Evolutionary conservation across 2,329 filamentous ascomycete genomes (phyloP).

Genomic region (Mycocentrospora acerina): DNA sequence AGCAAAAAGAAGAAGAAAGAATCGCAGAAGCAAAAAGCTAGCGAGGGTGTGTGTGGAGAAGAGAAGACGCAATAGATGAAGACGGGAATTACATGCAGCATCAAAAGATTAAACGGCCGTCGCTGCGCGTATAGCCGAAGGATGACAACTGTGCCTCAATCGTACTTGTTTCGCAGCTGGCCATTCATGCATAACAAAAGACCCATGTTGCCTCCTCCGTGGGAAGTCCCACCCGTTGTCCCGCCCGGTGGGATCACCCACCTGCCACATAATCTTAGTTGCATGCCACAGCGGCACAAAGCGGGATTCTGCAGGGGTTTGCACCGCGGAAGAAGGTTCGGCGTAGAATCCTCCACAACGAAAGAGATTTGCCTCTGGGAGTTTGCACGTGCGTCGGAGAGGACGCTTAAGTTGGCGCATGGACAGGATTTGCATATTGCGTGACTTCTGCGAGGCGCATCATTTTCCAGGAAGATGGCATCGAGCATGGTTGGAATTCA

Average conservation of each 20-base stretch:
- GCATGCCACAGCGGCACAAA: slow-evolving; percentile 6
- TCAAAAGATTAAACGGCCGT: slow-evolving; percentile 1
- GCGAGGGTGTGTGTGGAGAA: not conserved
- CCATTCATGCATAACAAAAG: not conserved
- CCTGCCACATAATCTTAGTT: slow-evolving; percentile 14
- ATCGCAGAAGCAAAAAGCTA: not conserved
- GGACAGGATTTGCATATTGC: too few relatives aligned
- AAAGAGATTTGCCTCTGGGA: not conserved
- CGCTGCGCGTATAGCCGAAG: slow-evolving; percentile 3
- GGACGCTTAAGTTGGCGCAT: too few relatives aligned
- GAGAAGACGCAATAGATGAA: not conserved
- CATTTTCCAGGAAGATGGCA: not conserved
- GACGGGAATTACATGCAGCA: slow-evolving; percentile 1
- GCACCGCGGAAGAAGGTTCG: slow-evolving; percentile 1
- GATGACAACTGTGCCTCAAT: slow-evolving; percentile 3
- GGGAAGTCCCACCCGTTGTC: slow-evolving; percentile 3
- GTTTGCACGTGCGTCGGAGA: not conserved
- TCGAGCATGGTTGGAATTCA: too few relatives aligned
- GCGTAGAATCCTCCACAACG: too few relatives aligned
- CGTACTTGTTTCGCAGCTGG: slow-evolving; percentile 3
- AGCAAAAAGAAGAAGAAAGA: too few relatives aligned
- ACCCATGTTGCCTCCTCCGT: not conserved
- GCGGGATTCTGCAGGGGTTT: slow-evolving; percentile 7
- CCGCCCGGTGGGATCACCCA: too few relatives aligned
- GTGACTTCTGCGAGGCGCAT: too few relatives aligned